Conservation (phyloP, 495 filamentous ascomycete genomes). For the Penicillium parvum region DNA sequence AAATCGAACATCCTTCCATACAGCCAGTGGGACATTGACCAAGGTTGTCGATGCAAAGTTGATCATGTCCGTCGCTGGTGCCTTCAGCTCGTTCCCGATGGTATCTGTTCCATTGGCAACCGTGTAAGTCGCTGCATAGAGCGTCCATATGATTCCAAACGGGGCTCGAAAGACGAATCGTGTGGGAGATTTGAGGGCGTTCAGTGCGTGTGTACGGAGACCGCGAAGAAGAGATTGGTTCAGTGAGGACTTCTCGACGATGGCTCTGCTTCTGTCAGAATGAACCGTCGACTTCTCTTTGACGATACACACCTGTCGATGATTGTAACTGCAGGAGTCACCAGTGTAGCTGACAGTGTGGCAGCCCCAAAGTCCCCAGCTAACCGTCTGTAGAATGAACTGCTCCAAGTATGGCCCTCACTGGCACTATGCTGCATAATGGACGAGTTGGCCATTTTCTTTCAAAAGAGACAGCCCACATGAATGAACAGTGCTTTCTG, state of each 20-base stretch:
- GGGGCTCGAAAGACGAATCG: conserved; percentile 25
- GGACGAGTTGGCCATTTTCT: neutral
- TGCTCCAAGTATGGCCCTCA: conserved; percentile 7
- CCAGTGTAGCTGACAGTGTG: conserved; percentile 26
- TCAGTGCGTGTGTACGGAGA: conserved; percentile 22
- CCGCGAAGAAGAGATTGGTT: conserved; percentile 23
- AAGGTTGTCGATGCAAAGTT: conserved; percentile 24
- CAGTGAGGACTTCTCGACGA: conserved; percentile 28
- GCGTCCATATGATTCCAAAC: conserved; percentile 25
- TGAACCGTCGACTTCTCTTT: neutral
- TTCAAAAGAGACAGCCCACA: too few relatives aligned
- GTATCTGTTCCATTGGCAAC: conserved; percentile 34
- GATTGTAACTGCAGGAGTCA: conserved; percentile 30
- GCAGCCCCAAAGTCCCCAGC: conserved; percentile 28
- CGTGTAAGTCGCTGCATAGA: conserved; percentile 32
- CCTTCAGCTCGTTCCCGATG: conserved; percentile 16
- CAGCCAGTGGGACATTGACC: conserved; percentile 33
- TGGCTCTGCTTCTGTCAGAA: conserved; percentile 17
- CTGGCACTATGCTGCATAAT: conserved; percentile 12
- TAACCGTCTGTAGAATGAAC: conserved; percentile 9
- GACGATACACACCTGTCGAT: conserved; percentile 26
- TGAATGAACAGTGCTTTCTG: too few relatives aligned
- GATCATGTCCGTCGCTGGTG: conserved; percentile 18
- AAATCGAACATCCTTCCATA: conserved; percentile 38
- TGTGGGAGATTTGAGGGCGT: conserved; percentile 15